Percentiles rank a stretch among this genome's conserved stretches.
Conservation (phyloP, 352 stramenopile species). For the Pythium utonaiense region DNA sequence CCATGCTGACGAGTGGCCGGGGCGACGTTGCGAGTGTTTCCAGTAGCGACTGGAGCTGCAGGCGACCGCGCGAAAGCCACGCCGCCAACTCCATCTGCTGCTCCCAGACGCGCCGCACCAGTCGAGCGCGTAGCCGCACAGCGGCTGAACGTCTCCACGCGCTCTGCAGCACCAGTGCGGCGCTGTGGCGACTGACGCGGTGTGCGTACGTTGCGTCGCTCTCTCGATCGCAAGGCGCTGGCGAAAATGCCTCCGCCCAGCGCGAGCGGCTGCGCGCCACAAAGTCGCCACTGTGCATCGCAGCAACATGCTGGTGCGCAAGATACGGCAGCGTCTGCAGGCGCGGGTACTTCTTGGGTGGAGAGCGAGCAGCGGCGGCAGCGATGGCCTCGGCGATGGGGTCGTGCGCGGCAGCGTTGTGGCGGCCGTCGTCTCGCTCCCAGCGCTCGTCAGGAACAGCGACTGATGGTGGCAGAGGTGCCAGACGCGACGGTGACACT, state of each 20-base stretch:
- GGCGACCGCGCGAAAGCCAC: slow-evolving; percentile 28
- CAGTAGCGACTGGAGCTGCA: slow-evolving; percentile 5
- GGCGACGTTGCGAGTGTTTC: neutral
- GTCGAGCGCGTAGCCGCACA: slow-evolving; percentile 19
- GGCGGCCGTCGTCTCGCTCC: slow-evolving; percentile 1
- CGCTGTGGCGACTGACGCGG: slow-evolving; percentile 27
- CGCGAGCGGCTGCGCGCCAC: slow-evolving; percentile 39
- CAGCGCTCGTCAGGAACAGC: slow-evolving; percentile 4
- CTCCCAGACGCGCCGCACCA: slow-evolving; percentile 29
- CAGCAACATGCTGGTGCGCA: slow-evolving; percentile 32
- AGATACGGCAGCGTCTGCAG: slow-evolving; percentile 49
- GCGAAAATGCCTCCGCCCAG: slow-evolving; percentile 21
- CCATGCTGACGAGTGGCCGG: neutral
- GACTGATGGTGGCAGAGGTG: neutral
- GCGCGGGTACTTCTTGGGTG: slow-evolving; percentile 19
- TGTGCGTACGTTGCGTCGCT: slow-evolving; percentile 22
- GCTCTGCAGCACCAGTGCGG: slow-evolving; percentile 48
- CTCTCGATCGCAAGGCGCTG: slow-evolving; percentile 16
- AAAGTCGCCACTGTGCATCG: slow-evolving; percentile 40
- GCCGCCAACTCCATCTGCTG: slow-evolving; percentile 40
- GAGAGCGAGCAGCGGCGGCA: neutral
- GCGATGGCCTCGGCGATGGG: neutral
- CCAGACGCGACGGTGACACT: neutral
- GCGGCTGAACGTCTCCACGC: slow-evolving; percentile 39
- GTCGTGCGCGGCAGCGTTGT: neutral